phyloP scores from a whole-genome alignment of 352 stramenopile genomes.

The Pythium guiyangense region DNA sequence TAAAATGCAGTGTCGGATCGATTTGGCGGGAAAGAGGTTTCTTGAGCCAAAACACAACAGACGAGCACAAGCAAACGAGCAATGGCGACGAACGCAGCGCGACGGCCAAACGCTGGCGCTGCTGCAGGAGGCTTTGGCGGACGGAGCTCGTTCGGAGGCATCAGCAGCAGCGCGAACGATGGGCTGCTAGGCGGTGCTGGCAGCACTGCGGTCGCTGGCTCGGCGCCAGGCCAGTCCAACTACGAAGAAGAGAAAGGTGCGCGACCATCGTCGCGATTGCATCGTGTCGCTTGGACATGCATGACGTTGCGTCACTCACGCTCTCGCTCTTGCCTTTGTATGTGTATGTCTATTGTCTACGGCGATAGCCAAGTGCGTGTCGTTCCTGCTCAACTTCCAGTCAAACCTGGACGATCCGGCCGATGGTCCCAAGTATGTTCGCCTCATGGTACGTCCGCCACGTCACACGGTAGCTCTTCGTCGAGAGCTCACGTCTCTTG shows the following conservation, averaged over 20 bases:
- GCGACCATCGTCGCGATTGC: no score
- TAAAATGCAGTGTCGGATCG: no score
- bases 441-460: slow-evolving; percentile 57
- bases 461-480: neutral
- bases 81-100: slow-evolving; percentile 5
- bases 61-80: no score
- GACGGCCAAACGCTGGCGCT: slow-evolving; percentile 11
- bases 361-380: slow-evolving; percentile 76
- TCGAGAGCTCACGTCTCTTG: neutral
- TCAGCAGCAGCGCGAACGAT: slow-evolving; percentile 11
- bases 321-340: neutral
- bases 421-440: slow-evolving; percentile 67
- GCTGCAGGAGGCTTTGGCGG: no score
- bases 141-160: no score
- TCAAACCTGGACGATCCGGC: slow-evolving; percentile 66
- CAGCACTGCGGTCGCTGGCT: neutral
- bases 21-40: no score
- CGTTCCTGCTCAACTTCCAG: slow-evolving; percentile 67
- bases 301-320: no score
- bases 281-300: neutral
- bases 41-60: no score
- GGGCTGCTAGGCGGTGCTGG: slow-evolving; percentile 4
- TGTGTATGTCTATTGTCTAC: no score
- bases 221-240: slow-evolving; percentile 23
- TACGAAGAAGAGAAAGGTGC: slow-evolving; percentile 54